Percentiles rank a stretch among this genome's conserved stretches.
phyloP scores from a whole-genome alignment of 768 basidiomycete species.

The Kwoniella mangroviensis region DNA sequence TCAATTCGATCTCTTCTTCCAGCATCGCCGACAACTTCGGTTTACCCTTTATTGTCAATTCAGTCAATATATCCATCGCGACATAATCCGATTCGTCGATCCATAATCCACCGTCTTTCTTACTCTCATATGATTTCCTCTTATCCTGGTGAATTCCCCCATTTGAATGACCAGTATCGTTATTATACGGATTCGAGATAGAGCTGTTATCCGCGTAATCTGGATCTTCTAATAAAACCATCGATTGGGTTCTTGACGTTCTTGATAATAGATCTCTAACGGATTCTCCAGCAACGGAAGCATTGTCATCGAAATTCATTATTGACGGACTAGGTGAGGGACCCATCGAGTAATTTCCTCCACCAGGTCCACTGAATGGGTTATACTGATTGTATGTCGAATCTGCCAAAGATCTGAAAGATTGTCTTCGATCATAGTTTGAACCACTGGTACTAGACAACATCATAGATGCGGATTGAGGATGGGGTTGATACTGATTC shows the following conservation, averaged over 20 bases:
- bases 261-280: constrained; percentile 29
- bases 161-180: background rate
- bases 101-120: constrained; percentile 45
- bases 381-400: constrained; percentile 44
- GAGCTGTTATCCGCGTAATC: background rate
- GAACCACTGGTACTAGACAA: constrained; percentile 12
- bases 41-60: constrained; percentile 69
- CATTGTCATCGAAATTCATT: constrained; percentile 32
- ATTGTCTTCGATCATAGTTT: constrained; percentile 19
- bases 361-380: constrained; percentile 27
- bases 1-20: constrained; percentile 67
- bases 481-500: background rate
- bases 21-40: constrained; percentile 70
- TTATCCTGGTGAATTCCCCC: background rate
- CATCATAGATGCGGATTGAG: constrained; percentile 15
- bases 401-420: constrained; percentile 39
- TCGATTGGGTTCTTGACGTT: constrained; percentile 44
- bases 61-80: constrained; percentile 67
- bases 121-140: constrained; percentile 2
- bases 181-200: background rate
- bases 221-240: constrained; percentile 50
- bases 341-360: constrained; percentile 14
- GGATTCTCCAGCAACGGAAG: constrained; percentile 47
- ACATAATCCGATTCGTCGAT: constrained; percentile 67
- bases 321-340: constrained; percentile 46